Conservation (phyloP, 176 grass and related monocot species). For the Aegilops speltoides region DNA sequence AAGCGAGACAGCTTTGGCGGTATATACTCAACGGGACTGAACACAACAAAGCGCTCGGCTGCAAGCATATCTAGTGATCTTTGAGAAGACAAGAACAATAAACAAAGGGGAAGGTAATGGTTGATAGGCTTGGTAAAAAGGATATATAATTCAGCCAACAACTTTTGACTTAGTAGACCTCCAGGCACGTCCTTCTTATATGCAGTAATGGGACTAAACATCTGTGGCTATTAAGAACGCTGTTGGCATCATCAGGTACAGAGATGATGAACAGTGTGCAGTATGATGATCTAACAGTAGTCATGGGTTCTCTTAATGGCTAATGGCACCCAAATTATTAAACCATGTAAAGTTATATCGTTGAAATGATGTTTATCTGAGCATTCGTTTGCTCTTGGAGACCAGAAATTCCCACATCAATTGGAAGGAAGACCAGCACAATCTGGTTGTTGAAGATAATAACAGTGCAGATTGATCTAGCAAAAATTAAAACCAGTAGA, state of each 20-base stretch:
- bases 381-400: not conserved
- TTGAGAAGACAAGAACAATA: not conserved
- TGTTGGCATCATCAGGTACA: not conserved
- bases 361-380: not conserved
- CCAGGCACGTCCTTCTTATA: not conserved
- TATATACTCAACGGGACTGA: not conserved
- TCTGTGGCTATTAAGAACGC: not conserved
- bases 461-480: not conserved
- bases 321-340: not conserved
- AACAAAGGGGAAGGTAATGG: not conserved
- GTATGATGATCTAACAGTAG: not conserved
- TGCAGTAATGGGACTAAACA: not conserved
- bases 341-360: not conserved
- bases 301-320: not conserved
- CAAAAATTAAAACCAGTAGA: not conserved
- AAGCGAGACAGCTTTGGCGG: not conserved
- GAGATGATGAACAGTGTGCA: not conserved
- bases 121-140: not conserved
- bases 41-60: not conserved
- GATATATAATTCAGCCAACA: conserved; percentile 8
- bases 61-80: conserved; percentile 23
- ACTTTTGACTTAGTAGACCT: conserved; percentile 4
- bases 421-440: not conserved
- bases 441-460: not conserved
- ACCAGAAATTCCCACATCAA: not conserved